Base-by-base conservation (phyloP, 1,284 basidiomycete genomes). In the Melampsora medusae region DNA sequence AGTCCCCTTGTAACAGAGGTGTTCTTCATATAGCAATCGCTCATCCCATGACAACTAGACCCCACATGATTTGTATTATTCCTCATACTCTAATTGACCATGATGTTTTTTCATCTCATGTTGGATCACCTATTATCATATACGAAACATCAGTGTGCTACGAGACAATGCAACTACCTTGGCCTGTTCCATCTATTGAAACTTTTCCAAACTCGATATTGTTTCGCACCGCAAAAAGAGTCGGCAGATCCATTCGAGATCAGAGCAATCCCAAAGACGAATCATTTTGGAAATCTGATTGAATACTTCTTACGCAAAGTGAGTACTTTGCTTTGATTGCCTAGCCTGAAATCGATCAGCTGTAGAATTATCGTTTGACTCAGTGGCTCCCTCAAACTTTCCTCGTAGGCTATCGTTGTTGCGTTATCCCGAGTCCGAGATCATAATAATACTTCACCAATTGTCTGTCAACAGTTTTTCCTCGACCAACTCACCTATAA, bases 161-260 rank as follows among this genome's bases (percentile, higher is more conserved):
- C 90, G 73, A 89, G 88, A 77, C 86, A 87, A 77, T 85, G 93
- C 46, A 90, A 93, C 77, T 92, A 91, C 82, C 86, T 99, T 71
- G 97, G 97, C 4, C 86, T 97, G 17, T 99, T 98, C 84, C 93
- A 97, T 81, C 87, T 99, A 35, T 91, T 97, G 85, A 98, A 97
- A 85, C 87, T 99, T 38, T 97, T 97, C 84, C 84, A 86, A 60
- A 86, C 92, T n/a, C 88, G 91, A 62, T 94, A 91, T 83, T 98
- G 95, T 82, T 92, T 95, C 81, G 91, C 93, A 17, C 90, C 92
- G 0, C 89, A 91, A 81, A 88, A 90, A 77, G 85, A 86, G 22
- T 89, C 89, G 74, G 88, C 90, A 80, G 92, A 94, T 81, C 86
- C 93, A 3, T 92, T 94, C 82, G 86, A 86, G 4, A 91, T 93